Conservation (phyloP, 768 basidiomycete species). For the Tylopilus subfusipes region DNA sequence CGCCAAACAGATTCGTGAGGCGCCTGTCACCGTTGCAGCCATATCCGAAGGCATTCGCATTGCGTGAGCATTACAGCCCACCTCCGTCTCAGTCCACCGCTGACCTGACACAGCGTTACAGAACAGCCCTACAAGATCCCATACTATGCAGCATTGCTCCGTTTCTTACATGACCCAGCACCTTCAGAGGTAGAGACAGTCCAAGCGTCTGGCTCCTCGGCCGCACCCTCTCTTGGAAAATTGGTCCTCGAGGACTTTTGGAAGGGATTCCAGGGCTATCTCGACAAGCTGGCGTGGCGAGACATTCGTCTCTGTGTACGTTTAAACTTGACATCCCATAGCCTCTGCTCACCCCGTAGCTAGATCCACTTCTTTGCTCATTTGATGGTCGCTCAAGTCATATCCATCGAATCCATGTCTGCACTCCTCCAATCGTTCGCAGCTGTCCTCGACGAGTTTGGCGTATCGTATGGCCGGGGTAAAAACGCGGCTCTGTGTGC, state of each 20-base stretch:
- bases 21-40: constrained; percentile 54
- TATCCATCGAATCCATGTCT: constrained; percentile 76
- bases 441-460: constrained; percentile 85
- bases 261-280: constrained; percentile 83
- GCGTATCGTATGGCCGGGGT: constrained; percentile 80
- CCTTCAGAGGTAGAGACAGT: constrained; percentile 33
- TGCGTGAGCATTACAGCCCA: constrained; percentile 42
- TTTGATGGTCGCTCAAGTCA: constrained; percentile 68
- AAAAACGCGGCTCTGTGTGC: constrained; percentile 79
- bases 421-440: constrained; percentile 80
- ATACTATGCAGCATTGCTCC: constrained; percentile 79
- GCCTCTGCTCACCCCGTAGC: constrained; percentile 5
- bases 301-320: constrained; percentile 85
- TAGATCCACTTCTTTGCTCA: constrained; percentile 95
- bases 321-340: neutral
- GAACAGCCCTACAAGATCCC: constrained; percentile 95
- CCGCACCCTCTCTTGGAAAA: constrained; percentile 50
- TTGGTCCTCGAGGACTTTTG: constrained; percentile 84
- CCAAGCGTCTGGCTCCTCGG: constrained; percentile 28
- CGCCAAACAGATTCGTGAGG: constrained; percentile 61
- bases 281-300: constrained; percentile 89
- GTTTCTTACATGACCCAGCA: constrained; percentile 54
- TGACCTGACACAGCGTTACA: constrained; percentile 53
- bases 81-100: neutral
- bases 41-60: constrained; percentile 74